Percentiles rank a stretch among this genome's conserved stretches.
Evolutionary conservation across 768 basidiomycete species (phyloP).

Genomic region (Sutorius australiensis): DNA sequence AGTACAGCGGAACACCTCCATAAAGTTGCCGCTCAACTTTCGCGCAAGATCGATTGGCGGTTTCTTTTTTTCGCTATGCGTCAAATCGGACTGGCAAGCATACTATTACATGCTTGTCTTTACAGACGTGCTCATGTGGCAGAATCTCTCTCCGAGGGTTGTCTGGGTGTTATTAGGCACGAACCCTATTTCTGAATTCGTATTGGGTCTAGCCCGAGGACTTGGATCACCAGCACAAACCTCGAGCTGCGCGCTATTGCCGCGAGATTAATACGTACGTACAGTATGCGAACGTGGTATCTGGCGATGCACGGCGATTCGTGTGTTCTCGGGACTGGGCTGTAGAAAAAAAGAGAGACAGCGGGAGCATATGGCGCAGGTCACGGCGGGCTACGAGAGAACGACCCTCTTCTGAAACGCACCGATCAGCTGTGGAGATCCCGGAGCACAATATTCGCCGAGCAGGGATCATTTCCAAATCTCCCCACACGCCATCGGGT

Average conservation of each 20-base stretch:
- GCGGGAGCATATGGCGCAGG: not conserved
- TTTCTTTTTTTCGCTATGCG: not conserved
- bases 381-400: not conserved
- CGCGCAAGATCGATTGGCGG: not conserved
- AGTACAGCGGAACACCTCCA: not conserved
- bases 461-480: not conserved
- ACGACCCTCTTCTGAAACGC: not conserved
- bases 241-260: not conserved
- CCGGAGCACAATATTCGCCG: not conserved
- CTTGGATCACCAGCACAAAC: not conserved
- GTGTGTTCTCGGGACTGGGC: not conserved
- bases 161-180: not conserved
- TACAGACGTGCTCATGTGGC: not conserved
- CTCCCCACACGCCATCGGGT: too few species aligned
- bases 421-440: not conserved
- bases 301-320: not conserved
- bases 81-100: not conserved
- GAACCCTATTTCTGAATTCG: not conserved
- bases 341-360: not conserved
- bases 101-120: not conserved
- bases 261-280: not conserved
- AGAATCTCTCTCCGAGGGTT: not conserved
- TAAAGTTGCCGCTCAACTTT: not conserved
- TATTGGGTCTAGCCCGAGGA: not conserved
- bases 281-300: not conserved